Conservation (phyloP, 257 asterid species). For the Solanum pimpinellifolium region DNA sequence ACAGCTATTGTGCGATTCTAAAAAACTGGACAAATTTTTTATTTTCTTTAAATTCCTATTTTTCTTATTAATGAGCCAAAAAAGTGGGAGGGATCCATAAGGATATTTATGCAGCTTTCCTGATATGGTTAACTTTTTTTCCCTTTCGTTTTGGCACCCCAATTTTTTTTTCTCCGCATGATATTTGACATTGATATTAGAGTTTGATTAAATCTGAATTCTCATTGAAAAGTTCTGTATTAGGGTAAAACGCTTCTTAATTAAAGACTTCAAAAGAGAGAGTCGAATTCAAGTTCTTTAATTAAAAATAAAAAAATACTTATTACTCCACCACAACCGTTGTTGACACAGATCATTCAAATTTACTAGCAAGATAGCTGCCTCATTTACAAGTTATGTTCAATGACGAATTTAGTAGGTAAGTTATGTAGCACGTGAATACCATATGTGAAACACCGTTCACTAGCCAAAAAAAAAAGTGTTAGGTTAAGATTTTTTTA, state of each 20-base stretch:
- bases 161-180: no score
- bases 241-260: no score
- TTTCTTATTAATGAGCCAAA: not conserved
- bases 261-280: no score
- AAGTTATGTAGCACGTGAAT: not conserved
- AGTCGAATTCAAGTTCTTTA: fast-evolving
- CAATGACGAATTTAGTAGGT: not conserved
- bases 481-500: not conserved
- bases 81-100: not conserved
- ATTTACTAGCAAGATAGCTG: not conserved
- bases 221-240: no score
- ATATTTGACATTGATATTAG: no score
- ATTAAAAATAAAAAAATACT: no score
- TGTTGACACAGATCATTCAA: not conserved
- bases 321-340: fast-evolving
- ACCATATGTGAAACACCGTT: not conserved
- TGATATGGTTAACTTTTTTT: not conserved
- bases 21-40: not conserved
- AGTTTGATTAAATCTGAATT: no score
- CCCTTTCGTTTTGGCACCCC: not conserved
- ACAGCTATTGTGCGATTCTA: not conserved
- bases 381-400: not conserved
- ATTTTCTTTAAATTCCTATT: not conserved
- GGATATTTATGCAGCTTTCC: not conserved
- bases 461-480: not conserved